phyloP scores from a whole-genome alignment of 768 basidiomycete genomes.

The Tricholoma sp. region DNA sequence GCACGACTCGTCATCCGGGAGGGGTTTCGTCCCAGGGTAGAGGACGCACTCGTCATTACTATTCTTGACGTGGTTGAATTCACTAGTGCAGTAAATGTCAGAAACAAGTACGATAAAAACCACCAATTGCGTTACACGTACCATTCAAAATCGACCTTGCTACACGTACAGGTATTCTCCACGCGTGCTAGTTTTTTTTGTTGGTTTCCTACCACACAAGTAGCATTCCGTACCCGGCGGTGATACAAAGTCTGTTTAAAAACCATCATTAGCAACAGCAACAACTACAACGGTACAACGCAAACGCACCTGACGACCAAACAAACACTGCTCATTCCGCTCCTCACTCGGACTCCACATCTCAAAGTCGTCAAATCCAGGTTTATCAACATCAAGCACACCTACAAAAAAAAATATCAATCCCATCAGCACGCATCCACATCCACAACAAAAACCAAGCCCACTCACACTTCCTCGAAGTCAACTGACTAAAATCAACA shows the following conservation, averaged over 20 bases:
- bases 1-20: constrained; percentile 60
- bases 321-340: constrained; percentile 83
- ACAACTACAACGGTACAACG: too few relatives aligned
- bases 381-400: constrained; percentile 59
- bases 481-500: constrained; percentile 83
- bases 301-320: constrained; percentile 72
- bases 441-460: not conserved
- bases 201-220: constrained; percentile 80
- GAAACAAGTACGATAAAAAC: too few relatives aligned
- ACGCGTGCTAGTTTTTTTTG: constrained; percentile 47
- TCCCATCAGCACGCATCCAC: not conserved
- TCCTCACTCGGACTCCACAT: constrained; percentile 94
- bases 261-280: not conserved
- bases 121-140: constrained; percentile 29
- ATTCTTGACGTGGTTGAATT: constrained; percentile 86
- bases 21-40: constrained; percentile 59
- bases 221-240: constrained; percentile 70
- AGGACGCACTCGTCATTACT: constrained; percentile 70
- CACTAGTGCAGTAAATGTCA: too few relatives aligned
- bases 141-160: constrained; percentile 88
- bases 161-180: constrained; percentile 71
- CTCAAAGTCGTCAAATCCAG: constrained; percentile 89
- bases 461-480: constrained; percentile 65
- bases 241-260: constrained; percentile 76
- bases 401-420: constrained; percentile 45